Percentiles rank a stretch among this genome's conserved stretches.
phyloP scores from a whole-genome alignment of 2,329 filamentous ascomycete genomes.

The Fusarium guadeloupense region DNA sequence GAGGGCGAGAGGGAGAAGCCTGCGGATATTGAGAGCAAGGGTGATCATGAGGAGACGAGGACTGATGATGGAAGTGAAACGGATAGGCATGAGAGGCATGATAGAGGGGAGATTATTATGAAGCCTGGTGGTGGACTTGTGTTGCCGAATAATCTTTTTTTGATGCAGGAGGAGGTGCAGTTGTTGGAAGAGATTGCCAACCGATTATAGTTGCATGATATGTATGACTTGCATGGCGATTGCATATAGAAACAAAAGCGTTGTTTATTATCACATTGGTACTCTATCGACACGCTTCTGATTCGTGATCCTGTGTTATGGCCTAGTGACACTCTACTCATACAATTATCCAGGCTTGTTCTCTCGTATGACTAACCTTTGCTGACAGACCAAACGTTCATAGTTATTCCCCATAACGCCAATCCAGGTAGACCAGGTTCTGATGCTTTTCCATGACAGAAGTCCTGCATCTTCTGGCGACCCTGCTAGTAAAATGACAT shows the following conservation, averaged over 20 bases:
- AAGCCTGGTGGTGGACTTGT: conserved; percentile 46
- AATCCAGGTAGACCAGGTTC: too few relatives aligned
- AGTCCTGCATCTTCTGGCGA: too few relatives aligned
- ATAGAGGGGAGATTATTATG: conserved; percentile 47
- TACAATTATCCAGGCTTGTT: too few relatives aligned
- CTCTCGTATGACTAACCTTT: too few relatives aligned
- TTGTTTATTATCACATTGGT: background rate
- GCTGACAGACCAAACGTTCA: too few relatives aligned
- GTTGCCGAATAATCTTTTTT: conserved; percentile 48
- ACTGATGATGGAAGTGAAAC: conserved; percentile 25
- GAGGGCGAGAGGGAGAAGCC: conserved; percentile 2
- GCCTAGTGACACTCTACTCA: too few relatives aligned
- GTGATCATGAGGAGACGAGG: conserved; percentile 14
- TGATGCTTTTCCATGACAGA: too few relatives aligned
- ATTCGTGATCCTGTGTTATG: too few relatives aligned
- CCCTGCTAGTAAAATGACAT: too few relatives aligned
- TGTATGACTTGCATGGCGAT: background rate
- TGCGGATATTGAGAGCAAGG: conserved; percentile 30
- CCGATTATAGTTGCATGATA: conserved; percentile 39
- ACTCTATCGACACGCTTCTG: background rate
- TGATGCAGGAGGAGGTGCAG: conserved; percentile 51
- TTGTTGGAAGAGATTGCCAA: conserved; percentile 50
- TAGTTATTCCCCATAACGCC: too few relatives aligned
- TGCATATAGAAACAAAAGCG: background rate
- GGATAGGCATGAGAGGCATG: conserved; percentile 28